Evolutionary conservation across 176 grass and related monocot genomes (phyloP).

Genomic region (Aegilops longissima): DNA sequence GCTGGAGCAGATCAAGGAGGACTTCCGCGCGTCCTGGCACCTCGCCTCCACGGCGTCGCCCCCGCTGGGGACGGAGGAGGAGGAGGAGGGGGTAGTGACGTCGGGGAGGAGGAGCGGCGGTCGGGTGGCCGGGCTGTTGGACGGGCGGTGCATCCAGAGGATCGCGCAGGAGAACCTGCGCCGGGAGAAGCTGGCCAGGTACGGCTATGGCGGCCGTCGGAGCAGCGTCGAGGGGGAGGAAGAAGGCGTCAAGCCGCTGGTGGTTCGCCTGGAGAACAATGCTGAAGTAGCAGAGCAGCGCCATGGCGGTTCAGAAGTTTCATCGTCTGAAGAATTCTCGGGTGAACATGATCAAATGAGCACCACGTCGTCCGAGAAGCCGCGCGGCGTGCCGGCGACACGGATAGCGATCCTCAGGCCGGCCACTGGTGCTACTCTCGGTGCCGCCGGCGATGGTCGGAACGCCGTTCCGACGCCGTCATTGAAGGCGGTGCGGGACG

Average conservation of each 20-base stretch:
- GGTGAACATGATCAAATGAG: not conserved
- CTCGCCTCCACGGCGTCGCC: slow-evolving; percentile 44
- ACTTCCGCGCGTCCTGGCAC: slow-evolving; percentile 56
- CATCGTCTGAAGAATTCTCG: not conserved
- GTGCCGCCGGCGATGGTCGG: not conserved
- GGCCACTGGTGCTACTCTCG: not conserved
- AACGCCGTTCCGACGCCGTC: not conserved
- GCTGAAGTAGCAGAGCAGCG: not conserved
- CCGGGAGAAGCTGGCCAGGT: slow-evolving; percentile 67
- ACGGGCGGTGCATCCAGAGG: slow-evolving; percentile 37
- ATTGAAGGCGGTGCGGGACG: slow-evolving; percentile 46
- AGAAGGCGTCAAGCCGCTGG: not conserved
- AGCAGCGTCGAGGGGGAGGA: not conserved
- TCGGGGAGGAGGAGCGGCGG: slow-evolving; percentile 11
- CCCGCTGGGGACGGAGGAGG: not conserved
- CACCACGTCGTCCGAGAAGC: not conserved
- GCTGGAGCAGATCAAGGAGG: slow-evolving; percentile 69
- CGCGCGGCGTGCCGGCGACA: not conserved
- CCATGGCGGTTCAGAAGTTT: not conserved
- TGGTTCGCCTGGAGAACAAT: slow-evolving; percentile 1
- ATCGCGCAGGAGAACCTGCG: slow-evolving; percentile 72
- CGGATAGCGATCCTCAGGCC: slow-evolving; percentile 79
- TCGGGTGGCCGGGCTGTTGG: not conserved
- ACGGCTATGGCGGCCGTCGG: slow-evolving; percentile 24
- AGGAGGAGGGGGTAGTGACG: not conserved